These are phyloP conservation scores for Salix brachista DNA, from an alignment of 345 rosid species.

Conservation along the genomic window DNA sequence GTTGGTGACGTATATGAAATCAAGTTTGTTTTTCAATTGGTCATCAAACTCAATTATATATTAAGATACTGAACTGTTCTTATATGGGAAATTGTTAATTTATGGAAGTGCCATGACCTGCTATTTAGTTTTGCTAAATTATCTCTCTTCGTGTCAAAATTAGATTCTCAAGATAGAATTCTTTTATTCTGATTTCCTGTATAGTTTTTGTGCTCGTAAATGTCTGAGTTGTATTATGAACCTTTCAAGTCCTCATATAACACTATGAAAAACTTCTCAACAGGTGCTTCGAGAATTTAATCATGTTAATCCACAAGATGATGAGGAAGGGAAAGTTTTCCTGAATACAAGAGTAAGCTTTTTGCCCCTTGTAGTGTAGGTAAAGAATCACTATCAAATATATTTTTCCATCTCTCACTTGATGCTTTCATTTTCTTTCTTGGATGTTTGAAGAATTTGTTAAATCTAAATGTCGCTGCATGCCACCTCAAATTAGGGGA, in stretches of 20 bases:
- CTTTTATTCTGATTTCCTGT: background rate
- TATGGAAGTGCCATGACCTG: background rate
- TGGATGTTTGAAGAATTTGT: constrained; percentile 50
- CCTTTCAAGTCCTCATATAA: background rate
- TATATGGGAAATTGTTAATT: background rate
- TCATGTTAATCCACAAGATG: constrained; percentile 97
- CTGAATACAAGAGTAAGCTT: constrained; percentile 59
- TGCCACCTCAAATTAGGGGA: constrained; percentile 89
- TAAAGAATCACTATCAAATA: background rate
- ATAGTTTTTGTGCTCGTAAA: background rate
- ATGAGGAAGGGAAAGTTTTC: constrained; percentile 88
- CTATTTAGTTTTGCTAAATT: background rate
- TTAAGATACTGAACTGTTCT: background rate
- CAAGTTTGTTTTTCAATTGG: background rate
- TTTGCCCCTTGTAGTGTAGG: background rate
- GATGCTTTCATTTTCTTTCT: constrained; percentile 2
- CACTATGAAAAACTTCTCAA: background rate
- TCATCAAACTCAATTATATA: background rate
- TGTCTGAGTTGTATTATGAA: background rate
- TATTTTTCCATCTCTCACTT: background rate
- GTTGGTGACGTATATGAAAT: background rate
- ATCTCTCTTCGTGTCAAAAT: background rate
- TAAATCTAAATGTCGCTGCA: constrained; percentile 84
- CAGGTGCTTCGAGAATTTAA: constrained; percentile 96
- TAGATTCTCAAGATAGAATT: background rate